Percentiles rank a stretch among this genome's conserved stretches.
These are phyloP conservation scores for Rhizoclosmatium globosum DNA, from an alignment of 192 early-diverging fungal species.

Conservation along the genomic window DNA sequence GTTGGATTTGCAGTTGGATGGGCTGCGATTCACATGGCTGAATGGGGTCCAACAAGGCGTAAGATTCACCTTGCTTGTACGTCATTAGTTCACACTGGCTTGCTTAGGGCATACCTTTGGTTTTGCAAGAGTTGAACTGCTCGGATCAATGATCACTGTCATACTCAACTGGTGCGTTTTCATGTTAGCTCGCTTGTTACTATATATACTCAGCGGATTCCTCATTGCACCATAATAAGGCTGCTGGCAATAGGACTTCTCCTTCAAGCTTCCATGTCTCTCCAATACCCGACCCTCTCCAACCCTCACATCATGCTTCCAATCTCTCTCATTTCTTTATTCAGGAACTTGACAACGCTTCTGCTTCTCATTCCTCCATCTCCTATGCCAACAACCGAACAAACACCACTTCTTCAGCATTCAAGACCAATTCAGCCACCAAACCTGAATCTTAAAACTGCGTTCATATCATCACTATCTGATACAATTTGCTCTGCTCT, in stretches of 20 bases:
- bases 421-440: neutral
- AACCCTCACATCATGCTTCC: conserved; percentile 74
- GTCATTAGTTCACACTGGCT: no score
- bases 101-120: conserved; percentile 65
- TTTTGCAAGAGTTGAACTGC: conserved; percentile 74
- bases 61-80: neutral
- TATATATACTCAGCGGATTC: neutral
- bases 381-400: neutral
- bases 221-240: neutral
- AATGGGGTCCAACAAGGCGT: neutral
- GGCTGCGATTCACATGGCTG: conserved; percentile 57
- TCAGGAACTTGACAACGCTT: conserved; percentile 67
- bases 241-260: conserved; percentile 52
- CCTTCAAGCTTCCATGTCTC: conserved; percentile 66
- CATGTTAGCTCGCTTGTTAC: neutral
- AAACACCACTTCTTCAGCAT: neutral
- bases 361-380: conserved; percentile 23
- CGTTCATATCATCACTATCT: conserved; percentile 75
- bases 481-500: conserved; percentile 76
- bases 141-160: conserved; percentile 46
- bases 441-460: conserved; percentile 62
- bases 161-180: conserved; percentile 12
- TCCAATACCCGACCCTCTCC: conserved; percentile 63
- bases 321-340: conserved; percentile 68
- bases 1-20: conserved; percentile 72